Conservation (phyloP, 805 yeast genomes). For the Kockiozyma suomiensis region DNA sequence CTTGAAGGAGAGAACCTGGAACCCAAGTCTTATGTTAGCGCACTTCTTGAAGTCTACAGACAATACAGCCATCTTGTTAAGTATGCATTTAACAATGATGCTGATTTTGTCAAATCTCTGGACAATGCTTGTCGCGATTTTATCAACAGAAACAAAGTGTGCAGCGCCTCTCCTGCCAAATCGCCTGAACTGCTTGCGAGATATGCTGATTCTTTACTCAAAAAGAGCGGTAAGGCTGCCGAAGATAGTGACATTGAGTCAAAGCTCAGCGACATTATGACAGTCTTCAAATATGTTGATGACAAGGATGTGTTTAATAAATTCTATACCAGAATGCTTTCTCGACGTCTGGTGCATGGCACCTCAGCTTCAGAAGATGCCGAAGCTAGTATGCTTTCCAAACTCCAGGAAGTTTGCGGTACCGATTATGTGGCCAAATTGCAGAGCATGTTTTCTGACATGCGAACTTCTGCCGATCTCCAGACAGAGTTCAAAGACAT, state of each 20-base stretch:
- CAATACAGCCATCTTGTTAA: slow-evolving; percentile 67
- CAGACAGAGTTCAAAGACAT: slow-evolving; percentile 58
- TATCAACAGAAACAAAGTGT: slow-evolving; percentile 80
- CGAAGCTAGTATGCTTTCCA: slow-evolving; percentile 82
- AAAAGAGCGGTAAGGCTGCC: slow-evolving; percentile 64
- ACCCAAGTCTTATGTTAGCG: slow-evolving; percentile 79
- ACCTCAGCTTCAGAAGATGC: slow-evolving; percentile 81
- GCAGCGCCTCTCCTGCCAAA: slow-evolving; percentile 57
- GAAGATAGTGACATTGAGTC: slow-evolving; percentile 68
- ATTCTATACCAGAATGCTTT: slow-evolving; percentile 84
- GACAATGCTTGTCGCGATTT: slow-evolving; percentile 86
- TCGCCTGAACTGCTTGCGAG: slow-evolving; percentile 92
- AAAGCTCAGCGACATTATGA: slow-evolving; percentile 82
- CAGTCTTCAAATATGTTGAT: slow-evolving; percentile 80
- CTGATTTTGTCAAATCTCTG: slow-evolving; percentile 79
- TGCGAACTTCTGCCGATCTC: slow-evolving; percentile 78
- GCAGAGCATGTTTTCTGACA: slow-evolving; percentile 94
- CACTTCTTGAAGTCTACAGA: slow-evolving; percentile 68
- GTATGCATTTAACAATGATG: slow-evolving; percentile 69
- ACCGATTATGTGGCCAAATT: slow-evolving; percentile 91
- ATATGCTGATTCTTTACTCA: slow-evolving; percentile 81
- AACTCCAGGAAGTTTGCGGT: slow-evolving; percentile 85
- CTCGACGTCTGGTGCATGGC: slow-evolving; percentile 85
- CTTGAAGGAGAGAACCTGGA: slow-evolving; percentile 48
- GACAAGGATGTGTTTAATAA: slow-evolving; percentile 96